Base-by-base conservation (phyloP, 139 green algal species). In the Prasinococcaceae sp. region DNA sequence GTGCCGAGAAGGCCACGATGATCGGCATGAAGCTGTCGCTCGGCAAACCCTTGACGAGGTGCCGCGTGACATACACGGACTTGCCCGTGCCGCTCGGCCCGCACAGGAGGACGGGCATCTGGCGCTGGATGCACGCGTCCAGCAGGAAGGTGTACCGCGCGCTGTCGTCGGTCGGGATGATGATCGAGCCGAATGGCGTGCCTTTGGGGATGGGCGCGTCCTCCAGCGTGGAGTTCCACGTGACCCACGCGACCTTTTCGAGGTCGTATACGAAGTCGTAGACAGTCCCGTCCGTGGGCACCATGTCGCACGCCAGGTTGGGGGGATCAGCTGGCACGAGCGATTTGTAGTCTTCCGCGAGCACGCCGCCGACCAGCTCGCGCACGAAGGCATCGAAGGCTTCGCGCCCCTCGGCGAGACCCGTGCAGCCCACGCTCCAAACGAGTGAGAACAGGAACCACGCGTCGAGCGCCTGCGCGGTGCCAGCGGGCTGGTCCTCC, bases 151-250 rank as follows among this genome's bases (percentile, higher is more conserved):
- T 61, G 55, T 64, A 76, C 23, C 66, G 36, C 16, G 69, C 69
- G 3, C 70, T 81, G 55, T 86, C 78, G 9, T 69, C 44, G 4
- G 76, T 80, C 9, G 73, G 78, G 6, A 86, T 63, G 60, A 86
- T 81, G 57, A 83, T 82, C 28, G 57, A 22, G 16, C 46, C 49
- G 41, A 65, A 65, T 16, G 28, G 23, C 1, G 51, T 27, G 14
- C 50, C 50, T 16, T 20, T 12, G n/a, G 63, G 63, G 41, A 72
- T 66, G n/a, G 30, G 17, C 2, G 16, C 20, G 9, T 56, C 19
- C n/a, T 53, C 47, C 14, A 65, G 24, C 6, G 6, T 46, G 53
- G 17, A n/a, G 41, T 24, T 32, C 62, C 62, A 70, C 32, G 23
- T 29, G 27, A 39, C 19, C 69, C 74, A 84, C 24, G 4, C 27